Conservation (phyloP, 208 protist species). For the Crithidia expoeki region DNA sequence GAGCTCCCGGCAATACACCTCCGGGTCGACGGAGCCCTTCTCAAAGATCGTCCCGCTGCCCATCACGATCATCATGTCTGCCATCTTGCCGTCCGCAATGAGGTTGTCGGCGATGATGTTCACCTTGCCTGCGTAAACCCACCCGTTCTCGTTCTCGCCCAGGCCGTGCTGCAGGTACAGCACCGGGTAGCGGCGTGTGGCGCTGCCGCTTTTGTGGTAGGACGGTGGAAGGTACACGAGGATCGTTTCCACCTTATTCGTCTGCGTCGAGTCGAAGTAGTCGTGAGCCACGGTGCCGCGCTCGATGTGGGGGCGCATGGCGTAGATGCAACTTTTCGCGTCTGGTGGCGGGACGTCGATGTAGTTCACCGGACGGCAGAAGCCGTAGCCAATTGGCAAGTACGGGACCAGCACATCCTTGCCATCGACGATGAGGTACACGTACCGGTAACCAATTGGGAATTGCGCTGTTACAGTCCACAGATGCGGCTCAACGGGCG, state of each 20-base stretch:
- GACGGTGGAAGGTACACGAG: slow-evolving; percentile 29
- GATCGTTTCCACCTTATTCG: slow-evolving; percentile 15
- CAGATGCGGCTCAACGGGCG: neutral
- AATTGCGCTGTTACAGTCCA: slow-evolving; percentile 4
- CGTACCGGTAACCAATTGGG: slow-evolving; percentile 25
- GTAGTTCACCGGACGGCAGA: slow-evolving; percentile 32
- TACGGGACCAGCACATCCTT: slow-evolving; percentile 37
- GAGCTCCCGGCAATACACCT: slow-evolving; percentile 17
- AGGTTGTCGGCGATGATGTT: slow-evolving; percentile 55
- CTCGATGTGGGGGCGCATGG: slow-evolving; percentile 6
- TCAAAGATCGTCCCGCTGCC: slow-evolving; percentile 25
- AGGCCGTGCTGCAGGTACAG: slow-evolving; percentile 36
- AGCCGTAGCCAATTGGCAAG: slow-evolving; percentile 31
- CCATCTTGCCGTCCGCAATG: slow-evolving; percentile 24
- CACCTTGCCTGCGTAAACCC: slow-evolving; percentile 38
- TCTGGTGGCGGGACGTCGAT: slow-evolving; percentile 30
- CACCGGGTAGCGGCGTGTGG: slow-evolving; percentile 26
- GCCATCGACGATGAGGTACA: slow-evolving; percentile 27
- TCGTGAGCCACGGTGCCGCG: slow-evolving; percentile 24
- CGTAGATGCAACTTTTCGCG: neutral
- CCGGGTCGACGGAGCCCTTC: neutral
- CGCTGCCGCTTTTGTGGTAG: slow-evolving; percentile 13
- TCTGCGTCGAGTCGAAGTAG: slow-evolving; percentile 17
- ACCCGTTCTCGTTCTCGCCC: slow-evolving; percentile 41
- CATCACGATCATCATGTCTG: slow-evolving; percentile 35